Base-by-base conservation (phyloP, 2,329 filamentous ascomycete species). In the Raffaelea deltoideospora region DNA sequence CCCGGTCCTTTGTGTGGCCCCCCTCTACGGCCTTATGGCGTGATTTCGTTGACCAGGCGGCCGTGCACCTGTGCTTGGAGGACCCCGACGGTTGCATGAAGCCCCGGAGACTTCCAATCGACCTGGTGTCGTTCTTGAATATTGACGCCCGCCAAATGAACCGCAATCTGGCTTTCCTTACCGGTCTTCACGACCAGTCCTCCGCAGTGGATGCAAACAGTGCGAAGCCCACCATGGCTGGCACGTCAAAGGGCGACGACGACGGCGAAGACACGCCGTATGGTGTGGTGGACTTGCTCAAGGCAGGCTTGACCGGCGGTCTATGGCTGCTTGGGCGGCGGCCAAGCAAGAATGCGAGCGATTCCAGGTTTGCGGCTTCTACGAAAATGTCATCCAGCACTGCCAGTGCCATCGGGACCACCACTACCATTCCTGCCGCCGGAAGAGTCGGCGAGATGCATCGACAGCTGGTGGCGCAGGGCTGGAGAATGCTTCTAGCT, bases 121-220 rank as follows among this genome's bases (percentile, higher is more conserved):
- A 69, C 43, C 48, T 67, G 15, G 48, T 49, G 3, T 65, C 63
- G 10, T 69, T 69, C 43, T 51, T 63, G 38, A 64, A 64, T 40
- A 61, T 69, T 40, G 64, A 69, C 45, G 58, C 62, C 21, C 56
- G 64, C 34, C 65, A 69, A 49, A 63, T 69, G 58, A 69, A 69
- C 47, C 57, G 64, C 40, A 67, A 68, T 43, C 48, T 69, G 18
- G 63, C 65, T n/a, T 63, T 60, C 38, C 48, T 69, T 28, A 66
- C 64, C 8, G 57, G 57, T 4, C 46, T 62, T 22, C 43, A 47
- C 11, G 50, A 54, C 23, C 20, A 15, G 26, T 11, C 19, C 32
- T 13, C 20, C 27, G n/a, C 11, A 21, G 17, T 14, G 17, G 8
- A 28, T 28, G 26, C 5, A 5, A n/a, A 28, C 26, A n/a, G 14